Evolutionary conservation across 139 green algal species (phyloP), one percentile per base, ranked within the genome.

Genomic region (Raphidocelis subcapitata): DNA sequence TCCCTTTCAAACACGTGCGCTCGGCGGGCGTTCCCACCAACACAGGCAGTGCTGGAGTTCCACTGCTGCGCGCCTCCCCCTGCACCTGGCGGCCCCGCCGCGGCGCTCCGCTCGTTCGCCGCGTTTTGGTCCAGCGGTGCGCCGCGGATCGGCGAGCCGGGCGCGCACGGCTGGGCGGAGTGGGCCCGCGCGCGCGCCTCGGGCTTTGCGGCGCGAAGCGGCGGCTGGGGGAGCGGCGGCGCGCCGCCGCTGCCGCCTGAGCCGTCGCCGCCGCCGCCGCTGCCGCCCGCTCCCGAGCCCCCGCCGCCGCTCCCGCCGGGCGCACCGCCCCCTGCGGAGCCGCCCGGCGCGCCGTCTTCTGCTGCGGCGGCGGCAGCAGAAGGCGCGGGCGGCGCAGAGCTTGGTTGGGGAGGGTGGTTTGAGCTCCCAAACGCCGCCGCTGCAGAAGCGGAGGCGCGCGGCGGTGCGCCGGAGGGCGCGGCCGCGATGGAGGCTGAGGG

Each of bases 31-130:
- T 49, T 20, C 41, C 8, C 41, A 49, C 8, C 41, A 49, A 49
- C 8, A 49, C 41, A 89, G 64, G 90, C 84, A 12, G 47, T 85
- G 59, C 62, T 92, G 36, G 91, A 96, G 79, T 96, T 85, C 69
- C 85, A 88, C 62, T 84, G 81, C 57, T 93, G 91, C 59, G 62
- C 79, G 46, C 79, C 73, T n/a, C 65, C 57, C 37, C 31, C 26
- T 14, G 31, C 49, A 44, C 37, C 73, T 65, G 74, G 68, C n/a
- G 70, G 59, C 2, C 24, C 65, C n/a, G 54, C 51, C 12, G 73
- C 77, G 31, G 81, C 91, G 79, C 64, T 85, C 77, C 65, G 75
- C n/a, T 62, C 84, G 60, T 96, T 96, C 69, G 62, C 84, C 33
- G 84, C 75, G 23, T 96, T 91, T 49, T 96, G 89, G 91, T 72